Evolutionary conservation across 306 rosid genomes (phyloP).

Genomic region (Spatholobus suberectus): DNA sequence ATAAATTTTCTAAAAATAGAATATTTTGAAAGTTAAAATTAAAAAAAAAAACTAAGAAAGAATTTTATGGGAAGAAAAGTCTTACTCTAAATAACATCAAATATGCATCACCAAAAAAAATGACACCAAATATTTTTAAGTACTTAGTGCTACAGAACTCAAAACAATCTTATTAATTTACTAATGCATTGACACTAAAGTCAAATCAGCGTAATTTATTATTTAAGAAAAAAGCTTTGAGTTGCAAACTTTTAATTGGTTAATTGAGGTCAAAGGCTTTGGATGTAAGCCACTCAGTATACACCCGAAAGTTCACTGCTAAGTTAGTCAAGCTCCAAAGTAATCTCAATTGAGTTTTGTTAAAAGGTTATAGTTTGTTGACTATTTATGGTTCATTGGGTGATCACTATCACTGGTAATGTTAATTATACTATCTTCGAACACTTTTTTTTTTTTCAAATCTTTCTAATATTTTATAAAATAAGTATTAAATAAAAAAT

Average conservation of each 20-base stretch:
- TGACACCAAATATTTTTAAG: background rate
- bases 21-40: background rate
- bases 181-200: background rate
- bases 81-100: background rate
- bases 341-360: conserved; percentile 59
- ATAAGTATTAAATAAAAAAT: no score
- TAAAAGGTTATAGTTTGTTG: conserved; percentile 44
- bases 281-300: conserved; percentile 51
- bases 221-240: background rate
- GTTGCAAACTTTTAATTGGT: background rate
- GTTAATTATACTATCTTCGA: no score
- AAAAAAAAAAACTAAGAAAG: background rate
- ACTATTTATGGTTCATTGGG: conserved; percentile 49
- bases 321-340: conserved; percentile 42
- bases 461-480: no score
- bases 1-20: background rate
- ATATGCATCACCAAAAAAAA: background rate
- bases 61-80: background rate
- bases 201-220: background rate
- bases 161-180: background rate
- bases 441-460: no score
- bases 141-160: background rate
- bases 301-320: conserved; percentile 48
- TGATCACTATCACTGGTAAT: no score
- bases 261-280: conserved; percentile 53